A percentile compares a stretch with the other conserved stretches of the same genome.
Evolutionary conservation across 257 asterid species (phyloP).

Genomic region (Nemophila menziesii): DNA sequence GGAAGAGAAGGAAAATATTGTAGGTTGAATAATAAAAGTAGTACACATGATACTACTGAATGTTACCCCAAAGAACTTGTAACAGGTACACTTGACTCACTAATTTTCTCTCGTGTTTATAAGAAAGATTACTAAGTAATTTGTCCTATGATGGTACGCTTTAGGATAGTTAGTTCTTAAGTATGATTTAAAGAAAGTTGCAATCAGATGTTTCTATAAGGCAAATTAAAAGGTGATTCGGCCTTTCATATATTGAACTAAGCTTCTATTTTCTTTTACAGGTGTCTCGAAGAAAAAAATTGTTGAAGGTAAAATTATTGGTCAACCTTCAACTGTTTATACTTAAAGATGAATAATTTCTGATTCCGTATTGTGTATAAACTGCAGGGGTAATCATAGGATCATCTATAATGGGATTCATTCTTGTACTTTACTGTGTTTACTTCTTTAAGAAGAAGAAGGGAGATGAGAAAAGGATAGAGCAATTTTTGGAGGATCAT

Average conservation of each 20-base stretch:
- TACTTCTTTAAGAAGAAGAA: too few species aligned
- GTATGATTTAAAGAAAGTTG: too few species aligned
- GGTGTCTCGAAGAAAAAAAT: background rate
- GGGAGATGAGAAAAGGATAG: too few species aligned
- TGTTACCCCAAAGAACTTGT: slow-evolving; percentile 12
- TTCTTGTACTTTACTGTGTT: background rate
- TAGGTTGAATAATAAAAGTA: slow-evolving; percentile 8
- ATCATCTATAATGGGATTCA: background rate
- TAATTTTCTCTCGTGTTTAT: background rate
- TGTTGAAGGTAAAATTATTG: background rate
- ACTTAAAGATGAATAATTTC: background rate
- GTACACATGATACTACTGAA: slow-evolving; percentile 15
- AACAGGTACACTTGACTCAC: background rate
- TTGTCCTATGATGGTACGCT: background rate
- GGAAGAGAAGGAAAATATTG: slow-evolving; percentile 17
- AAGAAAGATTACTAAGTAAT: background rate
- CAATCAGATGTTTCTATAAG: too few species aligned
- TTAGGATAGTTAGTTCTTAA: too few species aligned
- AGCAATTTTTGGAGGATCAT: too few species aligned
- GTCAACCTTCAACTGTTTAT: too few species aligned
- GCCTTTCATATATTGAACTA: background rate
- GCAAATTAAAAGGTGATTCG: background rate
- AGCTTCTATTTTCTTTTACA: background rate
- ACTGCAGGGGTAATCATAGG: background rate
- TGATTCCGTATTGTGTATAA: background rate